Percentiles rank a stretch among this genome's conserved stretches.
These are phyloP conservation scores for Cordyceps farinosa DNA, from an alignment of 2,329 filamentous ascomycete genomes.

Conservation along the genomic window DNA sequence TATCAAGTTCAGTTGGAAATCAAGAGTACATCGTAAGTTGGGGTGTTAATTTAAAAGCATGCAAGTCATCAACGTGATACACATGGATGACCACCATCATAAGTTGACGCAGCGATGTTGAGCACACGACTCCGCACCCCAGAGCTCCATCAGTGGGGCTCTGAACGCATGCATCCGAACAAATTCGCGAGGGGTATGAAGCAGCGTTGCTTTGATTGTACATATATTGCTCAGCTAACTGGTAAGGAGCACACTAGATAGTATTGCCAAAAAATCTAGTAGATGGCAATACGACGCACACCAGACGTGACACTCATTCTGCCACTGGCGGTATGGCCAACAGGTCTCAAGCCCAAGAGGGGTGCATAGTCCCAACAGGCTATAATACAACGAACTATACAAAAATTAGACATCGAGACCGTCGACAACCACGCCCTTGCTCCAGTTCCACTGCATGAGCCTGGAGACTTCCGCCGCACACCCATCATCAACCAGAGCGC, in stretches of 20 bases:
- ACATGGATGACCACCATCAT: too few species aligned
- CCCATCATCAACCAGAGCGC: conserved; percentile 74
- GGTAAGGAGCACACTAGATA: conserved; percentile 1
- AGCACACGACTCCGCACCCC: not conserved
- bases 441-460: conserved; percentile 77
- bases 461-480: conserved; percentile 72
- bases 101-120: too few species aligned
- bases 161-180: conserved; percentile 2
- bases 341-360: conserved; percentile 10
- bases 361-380: conserved; percentile 16
- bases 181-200: not conserved
- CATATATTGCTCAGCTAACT: conserved; percentile 12
- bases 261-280: not conserved
- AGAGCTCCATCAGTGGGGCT: not conserved
- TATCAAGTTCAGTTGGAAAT: not conserved
- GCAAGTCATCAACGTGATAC: not conserved
- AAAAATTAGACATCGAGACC: conserved; percentile 70
- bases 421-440: conserved; percentile 80
- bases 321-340: conserved; percentile 12
- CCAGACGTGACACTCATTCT: conserved; percentile 11
- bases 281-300: conserved; percentile 8
- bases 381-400: conserved; percentile 17
- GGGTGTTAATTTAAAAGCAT: too few species aligned
- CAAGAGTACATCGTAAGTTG: too few species aligned
- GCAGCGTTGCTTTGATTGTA: conserved; percentile 8